Evolutionary conservation across 352 stramenopile species (phyloP), one percentile per base, ranked within the genome.

Genomic region (Phytophthora multivora): DNA sequence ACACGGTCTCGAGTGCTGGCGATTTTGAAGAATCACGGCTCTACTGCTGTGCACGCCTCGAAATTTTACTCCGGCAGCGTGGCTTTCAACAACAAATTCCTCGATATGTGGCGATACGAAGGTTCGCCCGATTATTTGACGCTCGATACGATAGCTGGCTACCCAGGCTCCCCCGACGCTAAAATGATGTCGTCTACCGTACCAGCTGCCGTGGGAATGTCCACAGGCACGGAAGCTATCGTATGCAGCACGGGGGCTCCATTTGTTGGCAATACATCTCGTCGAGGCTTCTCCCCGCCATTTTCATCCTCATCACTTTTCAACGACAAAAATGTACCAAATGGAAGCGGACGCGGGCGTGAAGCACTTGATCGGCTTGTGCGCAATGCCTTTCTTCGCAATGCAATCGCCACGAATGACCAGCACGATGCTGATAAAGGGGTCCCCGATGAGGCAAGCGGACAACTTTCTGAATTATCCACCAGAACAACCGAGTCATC

Each of bases 91-190:
- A 88, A 88, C 69, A 84, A 81, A 41, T 93, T 91, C 38, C 72
- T 93, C 31, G 82, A 89, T 53, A 89, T 91, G 79, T 93, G 84
- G 84, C 70, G 80, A 15, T 83, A 89, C 49, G 84, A 93, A 71
- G 84, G 80, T 18, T 93, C 81, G 3, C 83, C 82, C 0, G 84
- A 93, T 64, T 93, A 93, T 51, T 63, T 93, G 18, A 83, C 77
- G 1, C 79, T 76, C 3, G 66, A 75, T 18, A 64, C 65, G n/a
- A 69, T 69, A 33, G 36, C 41, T 45, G 64, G 57, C 2, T 73
- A 66, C 26, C 23, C 36, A 16, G 54, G 45, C 6, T 73, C 61
- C 10, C 48, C 49, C 1, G 49, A 59, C 21, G 48, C 60, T 7
- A 63, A 66, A 35, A 47, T 49, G 21, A 23, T 60, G 13, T 36